Evolutionary conservation across 2,329 filamentous ascomycete genomes (phyloP).

Genomic region (Alternaria dauci): DNA sequence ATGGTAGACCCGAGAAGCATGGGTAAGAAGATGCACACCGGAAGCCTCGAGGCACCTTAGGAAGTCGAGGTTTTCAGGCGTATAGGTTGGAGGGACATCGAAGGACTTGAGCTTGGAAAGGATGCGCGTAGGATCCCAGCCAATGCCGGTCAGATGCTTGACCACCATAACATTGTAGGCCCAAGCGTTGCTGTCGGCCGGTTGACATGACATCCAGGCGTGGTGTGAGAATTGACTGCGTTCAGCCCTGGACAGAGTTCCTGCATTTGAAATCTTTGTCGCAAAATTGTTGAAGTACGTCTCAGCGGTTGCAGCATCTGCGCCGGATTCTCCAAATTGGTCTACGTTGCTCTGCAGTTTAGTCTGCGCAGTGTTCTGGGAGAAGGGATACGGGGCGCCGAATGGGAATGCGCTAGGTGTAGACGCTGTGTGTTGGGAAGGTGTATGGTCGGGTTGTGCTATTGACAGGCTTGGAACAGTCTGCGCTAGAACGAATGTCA

Average conservation of each 20-base stretch:
- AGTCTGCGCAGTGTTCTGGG: slow-evolving; percentile 5
- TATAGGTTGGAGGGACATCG: slow-evolving; percentile 18
- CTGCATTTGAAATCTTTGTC: slow-evolving; percentile 7
- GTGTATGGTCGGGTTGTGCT: neutral
- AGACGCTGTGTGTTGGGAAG: neutral
- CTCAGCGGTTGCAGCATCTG: neutral
- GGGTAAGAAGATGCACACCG: slow-evolving; percentile 1
- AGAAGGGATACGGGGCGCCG: slow-evolving; percentile 7
- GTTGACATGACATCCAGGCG: slow-evolving; percentile 17
- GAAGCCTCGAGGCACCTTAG: slow-evolving; percentile 23
- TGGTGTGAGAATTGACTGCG: slow-evolving; percentile 7
- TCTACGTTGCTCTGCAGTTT: neutral
- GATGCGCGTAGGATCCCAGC: slow-evolving; percentile 20
- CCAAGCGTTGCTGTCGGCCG: slow-evolving; percentile 13
- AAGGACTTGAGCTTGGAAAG: slow-evolving; percentile 10
- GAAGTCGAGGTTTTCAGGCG: slow-evolving; percentile 18
- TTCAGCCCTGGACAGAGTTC: neutral
- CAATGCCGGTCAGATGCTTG: slow-evolving; percentile 17
- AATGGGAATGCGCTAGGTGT: neutral
- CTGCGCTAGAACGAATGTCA: slow-evolving; percentile 9
- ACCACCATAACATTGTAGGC: slow-evolving; percentile 22
- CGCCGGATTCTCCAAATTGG: neutral
- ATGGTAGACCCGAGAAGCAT: slow-evolving; percentile 9
- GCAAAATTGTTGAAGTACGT: slow-evolving; percentile 22
- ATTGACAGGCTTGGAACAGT: neutral